Evolutionary conservation across 176 grass and related monocot genomes (phyloP).

Genomic region (Eleusine coracana): DNA sequence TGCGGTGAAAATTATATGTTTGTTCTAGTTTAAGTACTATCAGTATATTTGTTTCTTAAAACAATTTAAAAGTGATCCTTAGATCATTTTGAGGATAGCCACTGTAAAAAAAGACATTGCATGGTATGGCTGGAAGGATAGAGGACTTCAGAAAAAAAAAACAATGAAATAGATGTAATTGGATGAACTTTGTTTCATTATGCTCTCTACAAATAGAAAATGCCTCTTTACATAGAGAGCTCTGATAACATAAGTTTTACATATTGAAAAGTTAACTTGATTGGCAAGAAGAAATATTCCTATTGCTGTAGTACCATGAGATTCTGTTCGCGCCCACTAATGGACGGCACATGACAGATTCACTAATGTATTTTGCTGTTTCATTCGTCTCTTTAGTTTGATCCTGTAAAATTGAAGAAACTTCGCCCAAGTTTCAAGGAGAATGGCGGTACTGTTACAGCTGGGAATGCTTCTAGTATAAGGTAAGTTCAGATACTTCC

Average conservation of each 20-base stretch:
- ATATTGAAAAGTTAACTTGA: background rate
- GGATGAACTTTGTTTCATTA: background rate
- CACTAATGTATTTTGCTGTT: background rate
- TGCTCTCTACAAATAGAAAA: background rate
- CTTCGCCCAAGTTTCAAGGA: slow-evolving; percentile 97
- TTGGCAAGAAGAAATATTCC: background rate
- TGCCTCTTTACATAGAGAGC: background rate
- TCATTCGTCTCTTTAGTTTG: slow-evolving; percentile 61
- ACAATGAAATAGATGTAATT: background rate
- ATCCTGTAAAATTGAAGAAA: slow-evolving; percentile 83
- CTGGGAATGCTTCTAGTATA: slow-evolving; percentile 88
- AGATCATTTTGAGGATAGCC: background rate
- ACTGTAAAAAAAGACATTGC: background rate
- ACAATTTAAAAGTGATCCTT: background rate
- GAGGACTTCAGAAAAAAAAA: background rate
- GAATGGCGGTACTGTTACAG: slow-evolving; percentile 78
- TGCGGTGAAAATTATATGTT: background rate
- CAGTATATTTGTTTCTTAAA: background rate
- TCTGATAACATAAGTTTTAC: background rate
- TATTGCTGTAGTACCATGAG: background rate
- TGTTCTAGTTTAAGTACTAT: background rate
- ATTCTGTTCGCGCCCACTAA: background rate
- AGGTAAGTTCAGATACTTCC: background rate
- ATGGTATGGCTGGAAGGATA: background rate
- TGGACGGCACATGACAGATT: background rate